phyloP scores from a whole-genome alignment of 169 alveolate species.

The Eimeria praecox region DNA sequence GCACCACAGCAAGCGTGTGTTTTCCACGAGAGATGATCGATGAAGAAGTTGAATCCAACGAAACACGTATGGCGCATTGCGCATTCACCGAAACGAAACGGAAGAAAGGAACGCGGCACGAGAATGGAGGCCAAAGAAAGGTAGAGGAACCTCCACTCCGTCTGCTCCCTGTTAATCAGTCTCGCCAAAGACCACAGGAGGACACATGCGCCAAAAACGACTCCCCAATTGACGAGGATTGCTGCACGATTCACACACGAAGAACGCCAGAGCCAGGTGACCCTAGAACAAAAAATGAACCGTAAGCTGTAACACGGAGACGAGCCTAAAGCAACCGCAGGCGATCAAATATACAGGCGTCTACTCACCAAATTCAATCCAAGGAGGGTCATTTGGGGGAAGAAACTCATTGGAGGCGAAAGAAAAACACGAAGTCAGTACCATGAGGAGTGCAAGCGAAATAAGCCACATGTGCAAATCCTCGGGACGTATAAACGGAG shows the following conservation, averaged over 20 bases:
- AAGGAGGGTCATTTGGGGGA: neutral
- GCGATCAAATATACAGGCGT: neutral
- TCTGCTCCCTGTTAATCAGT: neutral
- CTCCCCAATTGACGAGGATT: conserved; percentile 12
- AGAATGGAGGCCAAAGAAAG: no score
- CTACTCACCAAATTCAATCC: no score
- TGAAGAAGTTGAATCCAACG: conserved; percentile 47
- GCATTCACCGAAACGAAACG: neutral
- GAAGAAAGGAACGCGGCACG: conserved; percentile 1
- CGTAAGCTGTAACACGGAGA: no score
- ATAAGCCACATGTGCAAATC: conserved; percentile 58
- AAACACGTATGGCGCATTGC: conserved; percentile 45
- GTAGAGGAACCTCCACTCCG: no score
- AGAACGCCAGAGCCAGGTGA: neutral
- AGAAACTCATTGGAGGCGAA: neutral
- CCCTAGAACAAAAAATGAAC: no score
- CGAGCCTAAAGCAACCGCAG: no score
- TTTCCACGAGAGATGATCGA: conserved; percentile 16
- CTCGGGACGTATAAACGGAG: conserved; percentile 22
- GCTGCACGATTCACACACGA: conserved; percentile 26
- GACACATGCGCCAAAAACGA: conserved; percentile 50
- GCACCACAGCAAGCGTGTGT: no score
- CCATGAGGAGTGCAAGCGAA: conserved; percentile 42
- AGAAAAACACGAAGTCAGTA: conserved; percentile 39
- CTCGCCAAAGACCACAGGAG: conserved; percentile 19